These are phyloP conservation scores for Aspergillus cavernicola DNA, from an alignment of 495 filamentous ascomycete genomes.

Conservation along the genomic window DNA sequence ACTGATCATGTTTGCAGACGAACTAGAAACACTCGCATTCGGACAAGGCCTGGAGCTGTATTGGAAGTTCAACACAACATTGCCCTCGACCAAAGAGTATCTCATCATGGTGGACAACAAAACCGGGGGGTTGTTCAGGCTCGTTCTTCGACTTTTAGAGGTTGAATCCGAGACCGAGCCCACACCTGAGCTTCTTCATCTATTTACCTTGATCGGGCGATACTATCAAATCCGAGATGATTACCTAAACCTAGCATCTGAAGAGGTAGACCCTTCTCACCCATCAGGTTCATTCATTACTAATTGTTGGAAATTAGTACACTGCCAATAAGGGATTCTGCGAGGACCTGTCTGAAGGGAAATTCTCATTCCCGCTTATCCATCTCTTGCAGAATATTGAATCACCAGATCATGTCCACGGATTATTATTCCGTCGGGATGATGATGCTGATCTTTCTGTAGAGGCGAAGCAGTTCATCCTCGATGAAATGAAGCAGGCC, in stretches of 20 bases:
- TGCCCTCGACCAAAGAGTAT: slow-evolving; percentile 16
- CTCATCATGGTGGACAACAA: slow-evolving; percentile 31
- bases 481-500: neutral
- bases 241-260: slow-evolving; percentile 29
- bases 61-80: slow-evolving; percentile 24
- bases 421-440: neutral
- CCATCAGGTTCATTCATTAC: neutral
- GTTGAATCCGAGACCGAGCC: slow-evolving; percentile 5
- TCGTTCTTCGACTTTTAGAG: slow-evolving; percentile 24
- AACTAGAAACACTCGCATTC: slow-evolving; percentile 17
- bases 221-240: slow-evolving; percentile 38
- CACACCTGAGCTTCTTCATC: slow-evolving; percentile 3
- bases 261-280: neutral
- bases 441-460: neutral
- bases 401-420: neutral
- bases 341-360: slow-evolving; percentile 15
- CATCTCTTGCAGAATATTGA: slow-evolving; percentile 1
- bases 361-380: slow-evolving; percentile 15
- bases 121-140: slow-evolving; percentile 33
- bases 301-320: slow-evolving; percentile 2
- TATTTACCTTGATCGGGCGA: slow-evolving; percentile 24
- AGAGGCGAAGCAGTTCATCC: neutral
- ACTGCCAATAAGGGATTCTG: slow-evolving; percentile 15
- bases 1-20: neutral
- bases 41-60: slow-evolving; percentile 34